Base-by-base conservation (phyloP, 2,329 filamentous ascomycete species). In the Dryadomyces quercivorus region DNA sequence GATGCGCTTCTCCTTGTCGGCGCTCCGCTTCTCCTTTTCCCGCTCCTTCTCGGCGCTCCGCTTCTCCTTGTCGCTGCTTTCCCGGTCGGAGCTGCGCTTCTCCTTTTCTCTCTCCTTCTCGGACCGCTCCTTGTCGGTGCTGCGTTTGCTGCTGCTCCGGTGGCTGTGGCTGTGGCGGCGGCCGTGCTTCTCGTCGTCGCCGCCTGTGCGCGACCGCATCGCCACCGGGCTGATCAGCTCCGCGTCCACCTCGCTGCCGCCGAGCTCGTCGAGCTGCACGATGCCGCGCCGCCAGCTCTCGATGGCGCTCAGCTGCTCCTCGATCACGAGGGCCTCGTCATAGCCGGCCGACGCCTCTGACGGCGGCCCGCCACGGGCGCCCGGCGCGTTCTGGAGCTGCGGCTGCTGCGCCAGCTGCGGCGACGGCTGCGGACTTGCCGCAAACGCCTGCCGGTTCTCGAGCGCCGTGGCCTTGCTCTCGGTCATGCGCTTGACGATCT, bases 401-500 rank as follows among this genome's bases (percentile, higher is more conserved):
- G 21, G 34, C 47, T 49, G 20, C 22, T 44, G 46, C 38, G 13
- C 1, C 21, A 2, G 38, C 38, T 34, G 7, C 21, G 26, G 50
- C 21, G 16, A 4, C 21, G 16, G 2, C 15, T n/a, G 45, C 15
- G 7, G 45, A 9, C 22, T 12, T 5, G n/a, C 8, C 16, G 12
- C 42, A 44, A 20, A 20, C 6, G 42, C 42, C 42, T 44, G 42
- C 15, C 18, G 42, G 42, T n/a, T 46, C 3, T n/a, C 12, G 20
- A 22, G 20, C 3, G 12, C 44, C 15, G 31, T 31, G 67, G 18
- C 16, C 18, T 44, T 66, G 20, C 64, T 65, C 53, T 77, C 75
- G 56, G 70, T 69, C 60, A 97, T 88, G 62, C 83, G 85, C 75
- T 96, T 94, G 70, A 98, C 84, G 67, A 98, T 96, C 72, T 95